Evolutionary conservation across 305 asterid genomes (phyloP), one percentile per base, ranked within the genome.

Genomic region (Fraxinus xanthoxyloides): DNA sequence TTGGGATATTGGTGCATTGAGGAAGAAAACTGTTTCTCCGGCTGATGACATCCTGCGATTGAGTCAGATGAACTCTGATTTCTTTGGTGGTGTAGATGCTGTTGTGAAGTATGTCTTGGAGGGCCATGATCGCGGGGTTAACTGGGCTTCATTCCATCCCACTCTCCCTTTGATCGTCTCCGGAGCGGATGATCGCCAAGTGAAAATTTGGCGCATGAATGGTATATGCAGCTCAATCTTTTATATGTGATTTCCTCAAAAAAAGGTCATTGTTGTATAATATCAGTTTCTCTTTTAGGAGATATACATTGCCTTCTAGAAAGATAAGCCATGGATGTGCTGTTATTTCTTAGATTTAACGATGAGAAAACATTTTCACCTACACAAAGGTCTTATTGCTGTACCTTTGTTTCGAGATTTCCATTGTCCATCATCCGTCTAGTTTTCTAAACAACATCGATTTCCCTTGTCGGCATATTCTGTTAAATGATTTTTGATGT

Each of bases 161-260:
- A 89, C 92, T 69, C 88, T 89, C n/a, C 92, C 92, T 83, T 79
- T 89, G 26, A 89, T 89, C 72, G 92, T 87, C 40, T 89, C 92
- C 35, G 92, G 92, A 24, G 92, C 92, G 0, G 92, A 89, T 82
- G 92, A 89, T 78, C 92, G 92, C 56, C 92, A 89, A 84, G 91
- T 89, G 82, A 89, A 89, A 77, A 85, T 87, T 82, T 89, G 92
- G 92, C 83, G 92, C 78, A 89, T 89, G 92, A 89, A 89, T 79
- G 92, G 91, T 89, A 89, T 36, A 75, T 61, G 17, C 79, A 65
- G 51, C 3, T 24, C 12, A 63, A 63, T 63, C 72, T 63, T 63
- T 63, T 9, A 63, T 63, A 9, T 63, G 4, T 21, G 34, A 26
- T 63, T 9, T 23, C 72, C 43, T 65, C 23, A 35, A 34, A 3